A percentile compares a stretch with the other conserved stretches of the same genome.
Conservation (phyloP, 371 early-diverging fungal genomes). For the Mortierella sp. region DNA sequence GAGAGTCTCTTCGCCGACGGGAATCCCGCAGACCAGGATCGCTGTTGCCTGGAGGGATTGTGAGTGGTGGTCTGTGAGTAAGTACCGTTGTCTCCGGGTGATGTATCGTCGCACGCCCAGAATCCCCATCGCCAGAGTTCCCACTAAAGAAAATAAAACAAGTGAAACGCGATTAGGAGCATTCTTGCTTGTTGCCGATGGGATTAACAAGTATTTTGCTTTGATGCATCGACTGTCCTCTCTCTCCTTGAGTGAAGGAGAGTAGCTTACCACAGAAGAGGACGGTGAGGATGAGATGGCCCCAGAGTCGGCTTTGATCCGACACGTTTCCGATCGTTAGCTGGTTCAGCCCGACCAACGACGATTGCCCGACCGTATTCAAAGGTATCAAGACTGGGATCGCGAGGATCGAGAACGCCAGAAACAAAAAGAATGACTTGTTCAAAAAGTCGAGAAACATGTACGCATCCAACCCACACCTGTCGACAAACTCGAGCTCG, state of each 20-base stretch:
- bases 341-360: constrained; percentile 43
- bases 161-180: background rate
- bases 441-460: constrained; percentile 49
- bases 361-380: constrained; percentile 29
- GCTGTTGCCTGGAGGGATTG: constrained; percentile 73
- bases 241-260: too few species aligned
- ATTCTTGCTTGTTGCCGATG: too few species aligned
- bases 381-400: constrained; percentile 48
- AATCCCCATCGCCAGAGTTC: constrained; percentile 24
- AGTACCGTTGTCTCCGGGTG: constrained; percentile 30
- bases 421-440: constrained; percentile 49
- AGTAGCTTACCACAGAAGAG: constrained; percentile 39
- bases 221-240: too few species aligned
- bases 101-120: constrained; percentile 32
- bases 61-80: constrained; percentile 25
- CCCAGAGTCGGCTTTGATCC: constrained; percentile 49
- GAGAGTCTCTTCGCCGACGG: constrained; percentile 59
- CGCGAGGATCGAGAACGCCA: constrained; percentile 35
- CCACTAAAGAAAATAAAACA: constrained; percentile 1
- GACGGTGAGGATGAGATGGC: constrained; percentile 43
- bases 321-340: constrained; percentile 49
- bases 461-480: constrained; percentile 48
- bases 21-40: constrained; percentile 73
- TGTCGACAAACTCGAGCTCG: constrained; percentile 31
- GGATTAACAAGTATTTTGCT: too few species aligned